Percentiles rank a stretch among this genome's conserved stretches.
phyloP scores from a whole-genome alignment of 495 filamentous ascomycete genomes.

The Trichocladium uniseriatum region DNA sequence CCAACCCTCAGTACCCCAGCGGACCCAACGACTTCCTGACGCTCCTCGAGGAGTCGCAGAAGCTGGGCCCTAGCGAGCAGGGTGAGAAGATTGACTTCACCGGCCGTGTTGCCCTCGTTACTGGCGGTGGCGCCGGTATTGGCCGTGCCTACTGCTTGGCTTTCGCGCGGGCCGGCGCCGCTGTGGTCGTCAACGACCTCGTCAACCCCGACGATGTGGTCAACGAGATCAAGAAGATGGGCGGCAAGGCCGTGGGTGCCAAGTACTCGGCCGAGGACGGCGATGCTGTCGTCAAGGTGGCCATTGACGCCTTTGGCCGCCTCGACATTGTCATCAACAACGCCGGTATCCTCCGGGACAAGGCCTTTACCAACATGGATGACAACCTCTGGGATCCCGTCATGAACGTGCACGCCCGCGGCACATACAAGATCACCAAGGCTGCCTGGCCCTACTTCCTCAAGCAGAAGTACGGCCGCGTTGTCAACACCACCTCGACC shows the following conservation, averaged over 20 bases:
- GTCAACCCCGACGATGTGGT: constrained; percentile 89
- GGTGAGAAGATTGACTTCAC: constrained; percentile 79
- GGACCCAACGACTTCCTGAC: constrained; percentile 86
- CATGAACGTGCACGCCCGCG: constrained; percentile 82
- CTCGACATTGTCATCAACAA: constrained; percentile 96
- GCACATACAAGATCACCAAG: constrained; percentile 96
- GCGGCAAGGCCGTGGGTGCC: constrained; percentile 85
- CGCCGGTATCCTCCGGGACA: constrained; percentile 93
- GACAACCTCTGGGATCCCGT: constrained; percentile 91
- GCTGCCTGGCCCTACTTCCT: constrained; percentile 97
- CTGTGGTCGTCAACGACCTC: constrained; percentile 90
- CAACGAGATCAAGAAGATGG: constrained; percentile 79
- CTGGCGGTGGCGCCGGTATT: constrained; percentile 87
- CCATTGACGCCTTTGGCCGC: constrained; percentile 89
- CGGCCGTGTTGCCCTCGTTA: constrained; percentile 85
- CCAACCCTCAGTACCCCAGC: constrained; percentile 68
- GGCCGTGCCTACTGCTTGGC: constrained; percentile 86
- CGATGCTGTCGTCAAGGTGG: constrained; percentile 81
- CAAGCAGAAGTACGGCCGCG: constrained; percentile 96
- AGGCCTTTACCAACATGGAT: constrained; percentile 96
- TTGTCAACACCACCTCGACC: constrained; percentile 93
- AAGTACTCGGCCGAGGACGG: constrained; percentile 94
- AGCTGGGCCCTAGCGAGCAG: constrained; percentile 61
- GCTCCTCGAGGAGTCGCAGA: constrained; percentile 76
- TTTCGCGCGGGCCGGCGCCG: constrained; percentile 83